These are phyloP conservation scores for Kregervanrija fluxuum DNA, from an alignment of 805 yeast species.

Conservation along the genomic window DNA sequence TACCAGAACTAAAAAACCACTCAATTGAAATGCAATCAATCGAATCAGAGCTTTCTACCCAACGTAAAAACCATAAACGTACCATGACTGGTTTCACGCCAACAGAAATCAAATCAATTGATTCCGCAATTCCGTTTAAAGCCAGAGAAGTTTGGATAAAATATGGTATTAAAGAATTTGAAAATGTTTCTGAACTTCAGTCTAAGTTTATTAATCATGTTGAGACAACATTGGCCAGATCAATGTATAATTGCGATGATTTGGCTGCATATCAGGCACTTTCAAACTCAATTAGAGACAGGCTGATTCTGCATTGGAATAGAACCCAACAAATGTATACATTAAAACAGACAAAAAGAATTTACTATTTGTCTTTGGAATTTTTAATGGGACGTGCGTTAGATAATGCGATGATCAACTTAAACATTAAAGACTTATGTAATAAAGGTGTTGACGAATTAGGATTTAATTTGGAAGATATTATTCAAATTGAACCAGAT, in stretches of 20 bases:
- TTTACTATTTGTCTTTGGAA: conserved; percentile 81
- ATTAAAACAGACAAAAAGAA: conserved; percentile 72
- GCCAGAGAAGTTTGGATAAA: conserved; percentile 75
- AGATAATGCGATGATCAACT: conserved; percentile 87
- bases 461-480: conserved; percentile 84
- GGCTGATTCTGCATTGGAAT: conserved; percentile 81
- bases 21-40: too few relatives aligned
- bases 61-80: conserved; percentile 43
- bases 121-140: conserved; percentile 70
- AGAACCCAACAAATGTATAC: conserved; percentile 89
- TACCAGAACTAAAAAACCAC: too few relatives aligned
- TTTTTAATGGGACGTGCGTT: conserved; percentile 92
- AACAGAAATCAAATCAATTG: conserved; percentile 77
- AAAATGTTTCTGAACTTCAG: conserved; percentile 53
- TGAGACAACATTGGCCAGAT: conserved; percentile 86
- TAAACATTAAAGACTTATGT: conserved; percentile 58
- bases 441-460: conserved; percentile 53
- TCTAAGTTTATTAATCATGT: conserved; percentile 72
- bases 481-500: conserved; percentile 81
- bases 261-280: conserved; percentile 91
- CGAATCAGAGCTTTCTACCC: too few relatives aligned
- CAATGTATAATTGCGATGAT: conserved; percentile 85
- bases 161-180: conserved; percentile 48
- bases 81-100: conserved; percentile 89
- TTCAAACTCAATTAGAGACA: conserved; percentile 71